A percentile compares a stretch with the other conserved stretches of the same genome.
Evolutionary conservation across 768 basidiomycete species (phyloP).

Genomic region (Mycena vulgaris): DNA sequence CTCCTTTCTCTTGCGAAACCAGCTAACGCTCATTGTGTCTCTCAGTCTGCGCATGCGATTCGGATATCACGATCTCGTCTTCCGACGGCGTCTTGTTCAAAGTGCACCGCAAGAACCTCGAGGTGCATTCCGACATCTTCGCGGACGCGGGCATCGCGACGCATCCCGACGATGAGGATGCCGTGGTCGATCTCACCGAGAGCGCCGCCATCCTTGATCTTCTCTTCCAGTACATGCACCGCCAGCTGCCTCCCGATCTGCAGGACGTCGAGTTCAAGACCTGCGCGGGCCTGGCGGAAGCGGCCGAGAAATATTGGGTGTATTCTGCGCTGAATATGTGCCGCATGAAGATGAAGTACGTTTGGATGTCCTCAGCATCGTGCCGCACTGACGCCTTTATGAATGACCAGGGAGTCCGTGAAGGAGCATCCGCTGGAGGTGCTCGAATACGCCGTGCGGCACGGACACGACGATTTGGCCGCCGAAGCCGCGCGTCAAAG

Average conservation of each 20-base stretch:
- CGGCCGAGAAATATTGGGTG: constrained; percentile 45
- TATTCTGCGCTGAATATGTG: constrained; percentile 39
- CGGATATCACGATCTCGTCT: constrained; percentile 30
- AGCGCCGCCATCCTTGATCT: constrained; percentile 39
- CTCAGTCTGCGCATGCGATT: constrained; percentile 25
- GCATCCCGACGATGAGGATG: background rate
- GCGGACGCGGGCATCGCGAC: constrained; percentile 6
- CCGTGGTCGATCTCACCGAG: constrained; percentile 19
- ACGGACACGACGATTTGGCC: constrained; percentile 25
- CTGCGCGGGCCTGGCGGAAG: constrained; percentile 38
- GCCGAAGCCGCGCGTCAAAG: constrained; percentile 22
- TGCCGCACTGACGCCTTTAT: background rate
- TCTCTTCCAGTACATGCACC: constrained; percentile 42
- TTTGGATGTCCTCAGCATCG: background rate
- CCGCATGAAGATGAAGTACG: constrained; percentile 38
- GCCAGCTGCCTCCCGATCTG: constrained; percentile 39
- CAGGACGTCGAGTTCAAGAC: constrained; percentile 16
- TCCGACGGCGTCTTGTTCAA: constrained; percentile 28
- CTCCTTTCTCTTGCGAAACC: too few relatives aligned
- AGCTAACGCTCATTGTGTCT: too few relatives aligned
- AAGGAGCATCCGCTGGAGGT: constrained; percentile 33
- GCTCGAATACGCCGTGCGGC: constrained; percentile 32
- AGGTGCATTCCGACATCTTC: constrained; percentile 32
- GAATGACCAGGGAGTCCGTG: background rate
- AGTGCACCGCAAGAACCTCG: constrained; percentile 32